These are phyloP conservation scores for Peniophora sp. DNA, from an alignment of 1,284 basidiomycete species.

Conservation along the genomic window DNA sequence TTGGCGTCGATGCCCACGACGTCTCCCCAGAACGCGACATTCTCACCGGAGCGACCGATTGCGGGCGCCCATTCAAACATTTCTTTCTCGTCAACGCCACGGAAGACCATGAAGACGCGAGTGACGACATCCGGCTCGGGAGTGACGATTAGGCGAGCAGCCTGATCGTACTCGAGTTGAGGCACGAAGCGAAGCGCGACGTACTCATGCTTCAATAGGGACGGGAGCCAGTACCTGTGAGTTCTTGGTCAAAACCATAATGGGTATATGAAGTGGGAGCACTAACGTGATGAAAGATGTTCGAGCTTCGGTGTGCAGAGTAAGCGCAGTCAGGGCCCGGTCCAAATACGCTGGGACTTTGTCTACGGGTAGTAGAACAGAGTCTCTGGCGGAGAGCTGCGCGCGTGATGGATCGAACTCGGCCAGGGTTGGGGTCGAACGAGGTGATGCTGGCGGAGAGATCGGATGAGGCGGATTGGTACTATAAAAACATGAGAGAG, in stretches of 20 bases:
- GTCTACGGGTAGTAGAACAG: slow-evolving; percentile 21
- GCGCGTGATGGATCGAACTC: slow-evolving; percentile 7
- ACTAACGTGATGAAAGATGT: slow-evolving; percentile 33
- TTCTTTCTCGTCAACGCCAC: slow-evolving; percentile 21
- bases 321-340: slow-evolving; percentile 21
- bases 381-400: slow-evolving; percentile 11
- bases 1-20: slow-evolving; percentile 19
- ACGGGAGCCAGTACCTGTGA: slow-evolving; percentile 32
- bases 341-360: slow-evolving; percentile 28
- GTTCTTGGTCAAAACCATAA: not conserved
- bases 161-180: slow-evolving; percentile 29
- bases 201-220: slow-evolving; percentile 27
- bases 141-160: slow-evolving; percentile 27
- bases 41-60: slow-evolving; percentile 8
- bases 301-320: slow-evolving; percentile 31
- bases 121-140: slow-evolving; percentile 35
- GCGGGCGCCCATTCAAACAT: slow-evolving; percentile 15
- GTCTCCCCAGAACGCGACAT: slow-evolving; percentile 12
- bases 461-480: not conserved
- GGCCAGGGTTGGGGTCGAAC: slow-evolving; percentile 1
- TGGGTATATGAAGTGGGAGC: not conserved
- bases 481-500: not conserved
- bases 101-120: slow-evolving; percentile 40
- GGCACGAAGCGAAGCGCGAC: slow-evolving; percentile 38
- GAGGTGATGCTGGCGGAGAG: slow-evolving; percentile 1